Evolutionary conservation across 2,329 filamentous ascomycete genomes (phyloP), one percentile per base, ranked within the genome.

Genomic region (Aspergillus thermomutatus): DNA sequence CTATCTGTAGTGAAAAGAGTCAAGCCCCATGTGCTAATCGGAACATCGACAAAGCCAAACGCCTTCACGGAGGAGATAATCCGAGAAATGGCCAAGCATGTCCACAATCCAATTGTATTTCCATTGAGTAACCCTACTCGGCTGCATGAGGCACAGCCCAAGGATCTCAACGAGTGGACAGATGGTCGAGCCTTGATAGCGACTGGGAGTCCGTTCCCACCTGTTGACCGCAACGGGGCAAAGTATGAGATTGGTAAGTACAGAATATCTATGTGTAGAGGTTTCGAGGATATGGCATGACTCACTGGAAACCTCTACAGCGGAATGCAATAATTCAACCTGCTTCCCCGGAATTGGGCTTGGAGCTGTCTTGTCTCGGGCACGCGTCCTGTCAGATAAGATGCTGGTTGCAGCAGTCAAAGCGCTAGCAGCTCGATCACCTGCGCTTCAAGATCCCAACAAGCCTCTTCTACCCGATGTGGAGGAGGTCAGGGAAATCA

Each of bases 261-360:
- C 8, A 19, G 10, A 37, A 8, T 21, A 41, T 21, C 19, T 21
- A 27, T 50, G 21, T 34, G 46, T 19, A 28, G 25, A 26, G 21
- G 5, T 34, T 27, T 23, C 7, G 14, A 37, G 27, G 5, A 11
- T 19, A 17, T 56, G 71, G 73, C 59, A 77, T 82, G 56, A 11
- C 11, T 37, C 14, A 50, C 11, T 34, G n/a, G 48, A 25, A 58
- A 67, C 45, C 65, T 14, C 47, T 27, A 69, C 82, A 67, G 90
- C 90, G 25, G 91, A 96, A 73, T 96, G 92, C 76, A 96, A 96
- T 76, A 96, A 96, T 75, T 89, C 86, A 0, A 89, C 90, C 34
- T 88, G 88, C 17, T 96, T 95, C 72, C 91, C 91, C 0, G 91
- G 91, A 0, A 93, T 96, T 57, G 91, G 91, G 0, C 85, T 96